Evolutionary conservation across 305 asterid genomes (phyloP).

Genomic region (Euphrasia arctica): DNA sequence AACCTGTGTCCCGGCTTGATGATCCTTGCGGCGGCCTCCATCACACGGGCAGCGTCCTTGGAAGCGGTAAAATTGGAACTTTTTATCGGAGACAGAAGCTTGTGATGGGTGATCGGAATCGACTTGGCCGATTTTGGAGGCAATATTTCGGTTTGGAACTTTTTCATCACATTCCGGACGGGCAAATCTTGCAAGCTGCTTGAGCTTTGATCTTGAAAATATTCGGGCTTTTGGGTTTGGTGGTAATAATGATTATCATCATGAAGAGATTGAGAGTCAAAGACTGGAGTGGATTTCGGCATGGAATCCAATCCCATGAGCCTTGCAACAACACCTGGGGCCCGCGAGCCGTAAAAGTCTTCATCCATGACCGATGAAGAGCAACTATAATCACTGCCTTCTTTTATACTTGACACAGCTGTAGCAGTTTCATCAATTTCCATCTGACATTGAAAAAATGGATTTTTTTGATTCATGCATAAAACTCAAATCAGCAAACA

Average conservation of each 20-base stretch:
- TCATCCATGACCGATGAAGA: constrained; percentile 82
- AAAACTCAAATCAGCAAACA: background rate
- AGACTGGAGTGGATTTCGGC: constrained; percentile 64
- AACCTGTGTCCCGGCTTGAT: constrained; percentile 53
- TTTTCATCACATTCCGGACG: constrained; percentile 33
- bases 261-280: constrained; percentile 47
- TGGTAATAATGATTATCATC: constrained; percentile 32
- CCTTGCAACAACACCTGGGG: constrained; percentile 20
- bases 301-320: constrained; percentile 92
- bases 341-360: constrained; percentile 40
- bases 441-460: constrained; percentile 32
- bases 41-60: constrained; percentile 73
- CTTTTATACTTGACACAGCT: constrained; percentile 56
- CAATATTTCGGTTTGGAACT: constrained; percentile 76
- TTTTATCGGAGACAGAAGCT: constrained; percentile 86
- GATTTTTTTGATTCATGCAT: background rate
- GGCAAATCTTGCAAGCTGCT: constrained; percentile 36
- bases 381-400: constrained; percentile 69
- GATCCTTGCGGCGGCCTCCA: constrained; percentile 92
- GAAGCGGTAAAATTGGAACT: constrained; percentile 47
- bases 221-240: constrained; percentile 34
- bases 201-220: constrained; percentile 39
- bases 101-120: constrained; percentile 74
- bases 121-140: constrained; percentile 94
- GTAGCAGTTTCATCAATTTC: constrained; percentile 54